Evolutionary conservation across 176 grass and related monocot genomes (phyloP).

Genomic region (Carex scoparia): DNA sequence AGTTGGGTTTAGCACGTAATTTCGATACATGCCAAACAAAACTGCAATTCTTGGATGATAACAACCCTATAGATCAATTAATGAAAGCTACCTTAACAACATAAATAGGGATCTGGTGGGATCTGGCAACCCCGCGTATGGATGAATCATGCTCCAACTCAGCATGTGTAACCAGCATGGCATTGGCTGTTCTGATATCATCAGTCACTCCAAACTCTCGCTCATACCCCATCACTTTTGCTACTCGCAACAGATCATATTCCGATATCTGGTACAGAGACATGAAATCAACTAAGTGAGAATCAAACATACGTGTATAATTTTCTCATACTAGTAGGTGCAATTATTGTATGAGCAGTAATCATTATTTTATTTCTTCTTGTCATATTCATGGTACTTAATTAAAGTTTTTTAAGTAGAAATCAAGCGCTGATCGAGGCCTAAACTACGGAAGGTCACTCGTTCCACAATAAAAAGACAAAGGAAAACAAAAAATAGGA

Average conservation of each 20-base stretch:
- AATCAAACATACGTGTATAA: neutral
- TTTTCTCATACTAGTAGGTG: neutral
- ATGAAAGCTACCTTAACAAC: constrained; percentile 68
- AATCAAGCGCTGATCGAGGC: neutral
- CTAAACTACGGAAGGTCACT: neutral
- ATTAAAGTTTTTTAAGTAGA: constrained; percentile 6
- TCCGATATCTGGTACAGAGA: constrained; percentile 63
- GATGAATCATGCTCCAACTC: constrained; percentile 90
- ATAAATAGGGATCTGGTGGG: constrained; percentile 76
- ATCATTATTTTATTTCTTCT: constrained; percentile 16
- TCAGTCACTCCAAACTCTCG: constrained; percentile 76
- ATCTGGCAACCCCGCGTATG: constrained; percentile 76
- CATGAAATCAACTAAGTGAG: constrained; percentile 6
- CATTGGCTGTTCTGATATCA: constrained; percentile 73
- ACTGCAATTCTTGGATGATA: neutral
- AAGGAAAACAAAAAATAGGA: neutral
- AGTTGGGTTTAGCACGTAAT: neutral
- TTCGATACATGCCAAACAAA: neutral
- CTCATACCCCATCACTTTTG: constrained; percentile 85
- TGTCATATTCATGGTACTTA: neutral
- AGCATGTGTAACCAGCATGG: constrained; percentile 78
- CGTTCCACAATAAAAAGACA: constrained; percentile 1
- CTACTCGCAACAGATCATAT: constrained; percentile 81
- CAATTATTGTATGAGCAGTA: constrained; percentile 2
- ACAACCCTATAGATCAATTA: constrained; percentile 22